These are phyloP conservation scores for Fistulifera solaris DNA, from an alignment of 108 stramenopile species.

Conservation along the genomic window DNA sequence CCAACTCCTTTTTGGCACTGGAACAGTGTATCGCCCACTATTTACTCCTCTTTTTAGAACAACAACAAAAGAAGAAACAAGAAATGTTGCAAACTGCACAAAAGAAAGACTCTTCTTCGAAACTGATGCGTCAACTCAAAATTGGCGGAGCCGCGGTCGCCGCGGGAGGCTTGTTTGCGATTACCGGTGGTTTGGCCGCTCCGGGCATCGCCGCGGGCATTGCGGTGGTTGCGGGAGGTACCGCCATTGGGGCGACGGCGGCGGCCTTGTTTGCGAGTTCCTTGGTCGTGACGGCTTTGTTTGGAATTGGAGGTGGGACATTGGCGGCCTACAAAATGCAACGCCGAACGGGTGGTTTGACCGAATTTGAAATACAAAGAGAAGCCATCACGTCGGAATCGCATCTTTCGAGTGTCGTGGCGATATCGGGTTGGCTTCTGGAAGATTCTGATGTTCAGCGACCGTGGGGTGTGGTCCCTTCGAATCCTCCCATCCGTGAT, in stretches of 20 bases:
- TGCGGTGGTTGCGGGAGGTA: conserved; percentile 37
- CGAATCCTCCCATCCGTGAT: conserved; percentile 15
- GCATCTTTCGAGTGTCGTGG: conserved; percentile 38
- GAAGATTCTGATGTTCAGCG: conserved; percentile 51
- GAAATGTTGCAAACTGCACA: conserved; percentile 5
- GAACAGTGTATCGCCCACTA: conserved; percentile 19
- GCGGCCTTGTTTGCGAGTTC: conserved; percentile 36
- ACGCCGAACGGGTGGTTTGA: conserved; percentile 43
- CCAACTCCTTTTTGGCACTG: conserved; percentile 13
- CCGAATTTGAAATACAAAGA: conserved; percentile 41
- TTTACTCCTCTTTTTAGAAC: not conserved
- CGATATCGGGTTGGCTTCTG: conserved; percentile 45
- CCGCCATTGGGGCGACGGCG: conserved; percentile 32
- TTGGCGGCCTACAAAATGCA: conserved; percentile 58
- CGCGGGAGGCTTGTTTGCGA: conserved; percentile 55
- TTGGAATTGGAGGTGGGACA: conserved; percentile 56
- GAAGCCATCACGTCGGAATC: conserved; percentile 30
- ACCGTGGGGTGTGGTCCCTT: conserved; percentile 47
- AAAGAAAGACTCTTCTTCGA: conserved; percentile 16
- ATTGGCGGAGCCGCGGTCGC: conserved; percentile 51
- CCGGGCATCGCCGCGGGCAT: conserved; percentile 56
- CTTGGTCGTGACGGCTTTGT: conserved; percentile 38
- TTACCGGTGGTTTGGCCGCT: conserved; percentile 63
- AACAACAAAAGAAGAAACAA: not conserved
- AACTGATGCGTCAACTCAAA: conserved; percentile 22